Evolutionary conservation across 345 rosid genomes (phyloP).

Genomic region (Populus deltoides): DNA sequence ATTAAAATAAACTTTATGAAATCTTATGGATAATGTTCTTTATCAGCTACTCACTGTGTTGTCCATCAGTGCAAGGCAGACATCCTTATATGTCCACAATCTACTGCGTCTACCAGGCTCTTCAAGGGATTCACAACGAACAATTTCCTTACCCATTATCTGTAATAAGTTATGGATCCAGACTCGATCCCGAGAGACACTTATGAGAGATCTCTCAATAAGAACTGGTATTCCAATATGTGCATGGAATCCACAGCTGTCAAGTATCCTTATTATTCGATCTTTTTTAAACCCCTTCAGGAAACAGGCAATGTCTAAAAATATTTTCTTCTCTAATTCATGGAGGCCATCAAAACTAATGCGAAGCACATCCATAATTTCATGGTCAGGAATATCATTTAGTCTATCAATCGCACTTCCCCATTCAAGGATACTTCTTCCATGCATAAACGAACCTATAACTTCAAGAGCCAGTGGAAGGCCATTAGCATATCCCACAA

Average conservation of each 20-base stretch:
- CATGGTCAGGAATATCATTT: not conserved
- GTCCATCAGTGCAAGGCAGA: not conserved
- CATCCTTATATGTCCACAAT: not conserved
- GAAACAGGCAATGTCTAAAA: conserved; percentile 11
- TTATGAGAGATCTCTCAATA: conserved; percentile 5
- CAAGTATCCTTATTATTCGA: not conserved
- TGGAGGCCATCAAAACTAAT: conserved; percentile 11
- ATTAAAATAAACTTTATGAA: too few species aligned
- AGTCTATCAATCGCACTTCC: not conserved
- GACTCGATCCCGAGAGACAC: not conserved
- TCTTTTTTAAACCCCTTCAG: conserved; percentile 3
- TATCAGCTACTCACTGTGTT: too few species aligned
- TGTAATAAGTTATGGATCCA: conserved; percentile 10
- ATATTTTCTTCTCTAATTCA: conserved; percentile 4
- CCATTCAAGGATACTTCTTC: not conserved
- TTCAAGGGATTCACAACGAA: not conserved
- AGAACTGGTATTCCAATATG: not conserved
- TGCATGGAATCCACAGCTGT: not conserved
- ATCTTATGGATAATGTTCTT: too few species aligned
- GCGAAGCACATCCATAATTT: conserved; percentile 1
- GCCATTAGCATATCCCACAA: conserved; percentile 13
- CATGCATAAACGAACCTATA: conserved; percentile 5
- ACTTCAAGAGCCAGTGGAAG: conserved; percentile 16
- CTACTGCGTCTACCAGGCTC: conserved; percentile 12
- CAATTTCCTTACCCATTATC: conserved; percentile 4